Base-by-base conservation (phyloP, 352 stramenopile genomes). In the Pythium pyrilobum region DNA sequence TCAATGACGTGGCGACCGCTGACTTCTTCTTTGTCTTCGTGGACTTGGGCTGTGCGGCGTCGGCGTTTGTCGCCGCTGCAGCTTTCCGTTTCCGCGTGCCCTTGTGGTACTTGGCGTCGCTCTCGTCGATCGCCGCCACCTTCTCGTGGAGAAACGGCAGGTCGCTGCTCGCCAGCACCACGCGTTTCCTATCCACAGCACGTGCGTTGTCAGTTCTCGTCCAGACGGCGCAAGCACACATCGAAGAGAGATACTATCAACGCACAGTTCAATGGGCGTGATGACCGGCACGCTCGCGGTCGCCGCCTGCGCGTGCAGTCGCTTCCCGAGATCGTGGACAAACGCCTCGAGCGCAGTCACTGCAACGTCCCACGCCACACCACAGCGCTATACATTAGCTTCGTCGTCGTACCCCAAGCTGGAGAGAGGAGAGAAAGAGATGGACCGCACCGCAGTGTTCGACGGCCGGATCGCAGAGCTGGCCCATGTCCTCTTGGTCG, bases 401-500 rank as follows among this genome's bases (percentile, higher is more conserved):
- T 16, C 32, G 32, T 10, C 32, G 16, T 16, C 27, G 13, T n/a
- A 34, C 2, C 16, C 6, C 8, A 33, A 3, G 12, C 2, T 36
- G 6, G 7, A 11, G 5, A 8, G 3, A 48, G 21, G n/a, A 8
- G 32, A 1, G 5, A n/a, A 25, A 28, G 12, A 9, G n/a, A 8
- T 12, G 12, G 6, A 49, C 25, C 39, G 40, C 42, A 87, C 76
- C 66, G 49, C 65, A 85, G 36, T 63, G 66, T 16, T 77, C 38
- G 40, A 80, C 60, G 5, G 76, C 74, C 15, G 64, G 57, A 15
- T 89, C 76, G 34, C 55, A 66, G 47, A 89, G 65, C 71, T 86
- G 74, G 2, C 79, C 79, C 74, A 87, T 87, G 63, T 87, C 79
- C 50, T 85, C 77, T 42, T 86, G 72, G 23, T 80, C 72, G 33